These are phyloP conservation scores for Leishmania tropica DNA, from an alignment of 208 protist genomes.

Conservation along the genomic window DNA sequence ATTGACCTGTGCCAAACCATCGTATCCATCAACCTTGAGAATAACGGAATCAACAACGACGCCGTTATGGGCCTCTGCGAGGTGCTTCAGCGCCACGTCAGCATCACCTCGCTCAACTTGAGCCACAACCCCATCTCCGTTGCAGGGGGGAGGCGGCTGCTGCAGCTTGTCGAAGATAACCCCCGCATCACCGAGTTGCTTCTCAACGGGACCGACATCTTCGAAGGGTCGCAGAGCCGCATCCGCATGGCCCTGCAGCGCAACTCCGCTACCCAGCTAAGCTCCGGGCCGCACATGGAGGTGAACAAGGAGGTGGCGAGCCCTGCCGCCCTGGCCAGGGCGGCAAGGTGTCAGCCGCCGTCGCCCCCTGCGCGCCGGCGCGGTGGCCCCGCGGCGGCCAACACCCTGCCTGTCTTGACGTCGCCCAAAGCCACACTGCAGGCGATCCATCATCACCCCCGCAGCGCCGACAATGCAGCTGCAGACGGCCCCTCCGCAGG, in stretches of 20 bases:
- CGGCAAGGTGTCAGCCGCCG: neutral
- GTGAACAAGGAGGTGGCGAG: conserved; percentile 10
- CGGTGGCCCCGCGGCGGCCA: neutral
- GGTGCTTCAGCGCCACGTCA: conserved; percentile 72
- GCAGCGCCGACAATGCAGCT: neutral
- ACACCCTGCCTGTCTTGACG: conserved; percentile 1
- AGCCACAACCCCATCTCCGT: conserved; percentile 84
- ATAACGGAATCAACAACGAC: conserved; percentile 87
- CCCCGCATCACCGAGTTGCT: conserved; percentile 70
- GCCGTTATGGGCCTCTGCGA: conserved; percentile 64
- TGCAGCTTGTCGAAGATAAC: conserved; percentile 77
- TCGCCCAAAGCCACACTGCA: conserved; percentile 23
- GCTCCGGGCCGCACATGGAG: conserved; percentile 23
- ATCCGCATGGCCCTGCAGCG: conserved; percentile 50
- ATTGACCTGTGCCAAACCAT: conserved; percentile 84
- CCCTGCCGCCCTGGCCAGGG: neutral
- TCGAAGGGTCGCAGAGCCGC: conserved; percentile 66
- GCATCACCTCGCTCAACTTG: conserved; percentile 66
- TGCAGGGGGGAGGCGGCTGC: conserved; percentile 66
- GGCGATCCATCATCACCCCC: conserved; percentile 6
- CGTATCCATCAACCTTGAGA: conserved; percentile 67
- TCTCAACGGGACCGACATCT: conserved; percentile 79
- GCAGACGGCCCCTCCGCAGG: neutral
- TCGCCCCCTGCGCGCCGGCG: neutral
- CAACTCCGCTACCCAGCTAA: conserved; percentile 35